A percentile compares a stretch with the other conserved stretches of the same genome.
Conservation (phyloP, 495 filamentous ascomycete species). For the Glarea lozoyensis region DNA sequence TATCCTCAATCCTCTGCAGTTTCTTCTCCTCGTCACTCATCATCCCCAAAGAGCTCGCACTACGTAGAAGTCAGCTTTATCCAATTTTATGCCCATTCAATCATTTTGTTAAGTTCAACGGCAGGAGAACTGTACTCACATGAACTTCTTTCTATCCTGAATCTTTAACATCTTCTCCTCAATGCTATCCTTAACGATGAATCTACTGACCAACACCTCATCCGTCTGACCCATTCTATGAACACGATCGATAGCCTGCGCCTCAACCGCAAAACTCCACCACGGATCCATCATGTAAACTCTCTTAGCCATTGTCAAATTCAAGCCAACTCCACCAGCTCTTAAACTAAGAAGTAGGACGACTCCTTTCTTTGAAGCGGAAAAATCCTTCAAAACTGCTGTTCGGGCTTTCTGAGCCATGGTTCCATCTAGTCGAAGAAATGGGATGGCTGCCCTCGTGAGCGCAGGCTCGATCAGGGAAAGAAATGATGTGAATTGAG, state of each 20-base stretch:
- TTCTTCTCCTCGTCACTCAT: conserved; percentile 91
- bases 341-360: conserved; percentile 78
- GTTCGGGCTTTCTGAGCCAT: conserved; percentile 81
- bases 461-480: conserved; percentile 80
- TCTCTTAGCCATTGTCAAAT: conserved; percentile 76
- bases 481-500: conserved; percentile 94
- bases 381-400: conserved; percentile 64
- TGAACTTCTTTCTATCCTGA: conserved; percentile 93
- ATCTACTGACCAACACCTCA: conserved; percentile 77
- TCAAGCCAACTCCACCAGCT: conserved; percentile 89
- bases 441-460: conserved; percentile 56
- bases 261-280: conserved; percentile 97
- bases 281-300: conserved; percentile 99
- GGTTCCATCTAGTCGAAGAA: conserved; percentile 82
- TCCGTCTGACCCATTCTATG: conserved; percentile 93
- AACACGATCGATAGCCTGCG: conserved; percentile 97
- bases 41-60: conserved; percentile 86
- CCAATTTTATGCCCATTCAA: too few species aligned
- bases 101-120: too few species aligned
- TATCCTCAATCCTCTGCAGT: conserved; percentile 84
- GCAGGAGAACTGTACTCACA: conserved; percentile 64
- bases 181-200: conserved; percentile 83
- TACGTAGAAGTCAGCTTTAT: too few species aligned
- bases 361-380: conserved; percentile 35
- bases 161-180: conserved; percentile 91